Conservation (phyloP, 306 rosid genomes). For the Fagus sylvatica region DNA sequence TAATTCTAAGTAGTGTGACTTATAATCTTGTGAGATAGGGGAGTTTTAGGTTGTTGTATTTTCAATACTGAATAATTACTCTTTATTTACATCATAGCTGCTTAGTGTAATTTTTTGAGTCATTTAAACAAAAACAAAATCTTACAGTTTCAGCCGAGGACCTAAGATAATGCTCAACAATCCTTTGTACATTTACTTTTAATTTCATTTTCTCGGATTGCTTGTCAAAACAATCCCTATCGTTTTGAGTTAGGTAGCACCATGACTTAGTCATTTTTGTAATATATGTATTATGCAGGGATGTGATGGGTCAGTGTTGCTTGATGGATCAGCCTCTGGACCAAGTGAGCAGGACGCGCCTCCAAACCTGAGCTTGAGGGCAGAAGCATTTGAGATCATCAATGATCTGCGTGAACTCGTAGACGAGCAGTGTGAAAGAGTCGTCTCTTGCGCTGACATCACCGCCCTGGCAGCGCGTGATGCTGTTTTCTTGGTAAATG, state of each 20-base stretch:
- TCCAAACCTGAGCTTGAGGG: constrained; percentile 58
- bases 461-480: not conserved
- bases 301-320: constrained; percentile 67
- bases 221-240: not conserved
- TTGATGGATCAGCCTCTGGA: constrained; percentile 66
- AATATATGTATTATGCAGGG: constrained; percentile 41
- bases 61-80: too few relatives aligned
- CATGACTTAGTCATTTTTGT: not conserved
- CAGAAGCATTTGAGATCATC: constrained; percentile 46
- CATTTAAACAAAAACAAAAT: too few relatives aligned
- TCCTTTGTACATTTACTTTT: too few relatives aligned
- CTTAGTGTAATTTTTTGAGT: too few relatives aligned
- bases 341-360: constrained; percentile 67
- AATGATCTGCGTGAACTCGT: constrained; percentile 42
- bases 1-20: too few relatives aligned
- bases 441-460: constrained; percentile 21
- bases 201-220: not conserved
- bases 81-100: too few relatives aligned
- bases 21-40: too few relatives aligned
- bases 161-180: too few relatives aligned
- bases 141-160: too few relatives aligned
- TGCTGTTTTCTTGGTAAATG: not conserved
- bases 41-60: too few relatives aligned
- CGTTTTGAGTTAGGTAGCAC: not conserved
- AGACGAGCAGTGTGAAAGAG: constrained; percentile 47